Evolutionary conservation across 345 rosid species (phyloP), one percentile per base, ranked within the genome.

Genomic region (Dimocarpus longan): DNA sequence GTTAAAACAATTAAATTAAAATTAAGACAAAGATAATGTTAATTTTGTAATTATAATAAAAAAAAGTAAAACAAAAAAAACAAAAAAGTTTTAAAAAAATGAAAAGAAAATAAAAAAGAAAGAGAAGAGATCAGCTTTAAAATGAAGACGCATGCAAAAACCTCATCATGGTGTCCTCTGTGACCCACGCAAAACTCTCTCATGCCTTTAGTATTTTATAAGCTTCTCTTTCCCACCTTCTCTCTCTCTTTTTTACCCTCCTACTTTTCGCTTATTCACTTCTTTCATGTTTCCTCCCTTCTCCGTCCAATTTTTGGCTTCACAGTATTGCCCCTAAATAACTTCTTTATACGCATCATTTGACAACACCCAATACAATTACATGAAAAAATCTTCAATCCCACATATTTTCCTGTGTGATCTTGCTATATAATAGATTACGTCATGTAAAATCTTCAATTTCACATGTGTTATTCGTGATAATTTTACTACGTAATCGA

Each of bases 71-170:
- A 66, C 10, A 18, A 69, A 4, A 43, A 10, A 70, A 70, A 44
- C 0, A 4, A 50, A 28, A 67, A 28, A 67, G 1, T n/a, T 37
- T 21, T 9, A 48, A 22, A 50, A 5, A 18, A 24, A 22, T n/a
- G n/a, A 32, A 24, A 4, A 13, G 9, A 8, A 5, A 22, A 21
- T 13, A 19, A 32, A 19, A 37, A 10, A 11, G 28, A 59, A 15
- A 62, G 68, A 64, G 11, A 75, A 68, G 76, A 76, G 72, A 84
- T 83, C 82, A 84, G 90, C 88, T 87, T 89, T 81, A 83, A 90
- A 90, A 87, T 79, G 84, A 85, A 85, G 93, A 80, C 95, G 98
- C 98, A 89, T 94, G 98, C 98, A 87, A 86, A 77, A 81, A 83
- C 82, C 80, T 88, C 88, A 88, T 92, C 84, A 89, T 92, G 89